Conservation (phyloP, 2,329 filamentous ascomycete genomes). For the Aureobasidium sp. region DNA sequence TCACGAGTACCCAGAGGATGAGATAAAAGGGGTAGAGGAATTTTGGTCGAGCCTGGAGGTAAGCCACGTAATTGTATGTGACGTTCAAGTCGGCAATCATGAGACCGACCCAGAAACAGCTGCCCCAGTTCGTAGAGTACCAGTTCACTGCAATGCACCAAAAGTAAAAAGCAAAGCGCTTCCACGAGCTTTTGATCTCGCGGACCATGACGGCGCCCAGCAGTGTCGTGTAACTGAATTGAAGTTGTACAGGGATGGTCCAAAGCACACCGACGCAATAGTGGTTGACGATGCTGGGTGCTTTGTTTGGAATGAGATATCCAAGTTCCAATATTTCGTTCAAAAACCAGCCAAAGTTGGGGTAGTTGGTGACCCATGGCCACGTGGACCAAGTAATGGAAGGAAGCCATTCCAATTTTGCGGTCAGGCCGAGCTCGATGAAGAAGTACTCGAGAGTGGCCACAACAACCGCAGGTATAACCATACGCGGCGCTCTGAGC, state of each 20-base stretch:
- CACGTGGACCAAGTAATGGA: conserved; percentile 43
- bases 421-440: conserved; percentile 39
- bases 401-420: conserved; percentile 40
- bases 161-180: conserved; percentile 40
- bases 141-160: conserved; percentile 40
- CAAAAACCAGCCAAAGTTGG: conserved; percentile 38
- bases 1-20: conserved; percentile 20
- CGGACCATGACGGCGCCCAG: conserved; percentile 38
- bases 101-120: conserved; percentile 40
- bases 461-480: conserved; percentile 39
- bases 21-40: conserved; percentile 35
- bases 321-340: conserved; percentile 40
- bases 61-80: conserved; percentile 40
- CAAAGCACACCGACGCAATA: conserved; percentile 46
- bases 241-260: conserved; percentile 45
- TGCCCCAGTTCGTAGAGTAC: conserved; percentile 43
- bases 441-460: conserved; percentile 43
- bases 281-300: conserved; percentile 42
- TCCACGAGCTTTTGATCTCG: conserved; percentile 41
- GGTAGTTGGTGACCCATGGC: conserved; percentile 38
- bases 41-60: conserved; percentile 30
- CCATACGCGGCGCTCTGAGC: conserved; percentile 38
- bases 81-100: conserved; percentile 42
- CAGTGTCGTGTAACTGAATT: conserved; percentile 40
- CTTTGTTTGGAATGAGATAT: conserved; percentile 42